Percentiles rank a stretch among this genome's conserved stretches.
Conservation (phyloP, 164 flowering plant species). For the Platanus orientalis region DNA sequence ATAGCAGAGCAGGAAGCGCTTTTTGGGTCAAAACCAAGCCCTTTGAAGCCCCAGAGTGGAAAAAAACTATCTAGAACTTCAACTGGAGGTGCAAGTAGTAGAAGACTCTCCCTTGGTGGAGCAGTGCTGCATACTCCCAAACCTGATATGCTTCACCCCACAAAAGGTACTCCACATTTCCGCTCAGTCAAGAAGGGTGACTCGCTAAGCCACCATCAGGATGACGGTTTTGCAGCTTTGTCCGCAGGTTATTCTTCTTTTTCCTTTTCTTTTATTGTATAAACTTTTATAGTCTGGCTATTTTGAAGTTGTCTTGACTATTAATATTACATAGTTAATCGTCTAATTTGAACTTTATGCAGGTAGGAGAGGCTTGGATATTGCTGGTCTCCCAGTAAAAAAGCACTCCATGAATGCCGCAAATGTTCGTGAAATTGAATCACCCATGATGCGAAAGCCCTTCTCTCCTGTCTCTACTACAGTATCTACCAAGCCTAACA, state of each 20-base stretch:
- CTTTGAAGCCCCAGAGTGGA: slow-evolving; percentile 53
- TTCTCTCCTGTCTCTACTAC: slow-evolving; percentile 75
- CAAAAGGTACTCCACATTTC: slow-evolving; percentile 30
- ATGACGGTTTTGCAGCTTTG: slow-evolving; percentile 34
- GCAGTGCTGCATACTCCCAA: slow-evolving; percentile 54
- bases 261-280: background rate
- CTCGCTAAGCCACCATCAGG: slow-evolving; percentile 17
- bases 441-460: slow-evolving; percentile 58
- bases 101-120: slow-evolving; percentile 70
- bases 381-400: slow-evolving; percentile 45
- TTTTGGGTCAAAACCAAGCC: slow-evolving; percentile 93
- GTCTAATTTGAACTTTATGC: slow-evolving; percentile 3
- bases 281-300: too few relatives aligned
- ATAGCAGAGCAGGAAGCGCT: slow-evolving; percentile 73
- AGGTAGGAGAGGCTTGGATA: slow-evolving; percentile 67
- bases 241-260: slow-evolving; percentile 43
- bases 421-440: slow-evolving; percentile 41
- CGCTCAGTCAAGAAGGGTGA: slow-evolving; percentile 43
- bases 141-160: slow-evolving; percentile 25
- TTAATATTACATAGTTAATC: background rate
- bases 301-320: background rate
- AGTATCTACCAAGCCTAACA: slow-evolving; percentile 42
- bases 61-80: slow-evolving; percentile 61
- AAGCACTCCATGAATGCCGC: slow-evolving; percentile 38
- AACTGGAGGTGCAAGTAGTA: slow-evolving; percentile 43